Conservation (phyloP, 2,329 filamentous ascomycete genomes). For the Cordyceps javanica region DNA sequence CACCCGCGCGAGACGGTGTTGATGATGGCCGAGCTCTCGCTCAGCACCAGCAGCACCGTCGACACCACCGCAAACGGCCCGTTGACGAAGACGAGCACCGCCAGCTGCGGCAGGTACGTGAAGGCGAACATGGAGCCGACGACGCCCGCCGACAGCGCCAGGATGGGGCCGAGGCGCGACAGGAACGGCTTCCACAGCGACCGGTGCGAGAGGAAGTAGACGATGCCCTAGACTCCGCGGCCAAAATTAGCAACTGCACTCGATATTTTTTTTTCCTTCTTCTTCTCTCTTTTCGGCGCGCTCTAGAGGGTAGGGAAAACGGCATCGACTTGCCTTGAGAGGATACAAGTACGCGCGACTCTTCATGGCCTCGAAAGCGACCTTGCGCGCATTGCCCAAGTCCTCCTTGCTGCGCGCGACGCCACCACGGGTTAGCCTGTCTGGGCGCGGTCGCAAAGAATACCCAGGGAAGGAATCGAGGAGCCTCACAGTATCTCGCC, state of each 20-base stretch:
- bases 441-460: background rate
- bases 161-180: constrained; percentile 50
- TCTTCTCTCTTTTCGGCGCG: background rate
- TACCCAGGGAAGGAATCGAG: background rate
- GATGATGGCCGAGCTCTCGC: constrained; percentile 54
- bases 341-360: constrained; percentile 84
- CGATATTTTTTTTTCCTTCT: background rate
- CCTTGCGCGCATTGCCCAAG: constrained; percentile 55
- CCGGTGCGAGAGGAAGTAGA: constrained; percentile 52
- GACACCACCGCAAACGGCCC: constrained; percentile 74
- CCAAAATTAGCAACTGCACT: background rate
- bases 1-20: constrained; percentile 59
- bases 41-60: constrained; percentile 61
- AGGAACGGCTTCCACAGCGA: constrained; percentile 54
- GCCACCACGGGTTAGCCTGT: constrained; percentile 1
- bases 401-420: constrained; percentile 56
- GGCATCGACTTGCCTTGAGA: constrained; percentile 50
- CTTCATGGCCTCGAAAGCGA: constrained; percentile 62
- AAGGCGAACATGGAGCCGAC: constrained; percentile 80
- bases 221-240: constrained; percentile 41
- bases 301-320: background rate
- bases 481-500: constrained; percentile 10
- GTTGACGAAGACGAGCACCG: constrained; percentile 75
- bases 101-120: constrained; percentile 79
- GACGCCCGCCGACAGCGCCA: constrained; percentile 66